A percentile compares a stretch with the other conserved stretches of the same genome.
These are phyloP conservation scores for Marchantia paleacea DNA, from an alignment of 225 moss, liverwort and hornwort species.

Conservation along the genomic window DNA sequence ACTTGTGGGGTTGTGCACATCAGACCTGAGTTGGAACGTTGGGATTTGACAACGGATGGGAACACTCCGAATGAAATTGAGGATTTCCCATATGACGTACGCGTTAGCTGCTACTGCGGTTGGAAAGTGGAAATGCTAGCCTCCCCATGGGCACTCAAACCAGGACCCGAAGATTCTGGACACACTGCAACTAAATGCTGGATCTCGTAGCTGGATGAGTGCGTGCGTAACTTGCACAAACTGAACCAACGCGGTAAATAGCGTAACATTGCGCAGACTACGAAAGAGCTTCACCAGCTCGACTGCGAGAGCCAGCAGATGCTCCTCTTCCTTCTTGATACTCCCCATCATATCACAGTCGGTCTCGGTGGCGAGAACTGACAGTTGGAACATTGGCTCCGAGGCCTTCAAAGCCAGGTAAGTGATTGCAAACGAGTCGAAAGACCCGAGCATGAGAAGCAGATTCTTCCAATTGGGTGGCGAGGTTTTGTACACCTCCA, in stretches of 20 bases:
- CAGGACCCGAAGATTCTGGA: constrained; percentile 59
- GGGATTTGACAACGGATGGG: too few species aligned
- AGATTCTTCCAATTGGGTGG: constrained; percentile 82
- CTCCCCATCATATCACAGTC: constrained; percentile 79
- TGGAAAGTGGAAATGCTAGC: too few species aligned
- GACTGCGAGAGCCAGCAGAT: constrained; percentile 68
- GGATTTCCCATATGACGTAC: too few species aligned
- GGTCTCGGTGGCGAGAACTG: constrained; percentile 64
- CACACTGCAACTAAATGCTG: constrained; percentile 54
- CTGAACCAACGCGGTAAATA: constrained; percentile 69
- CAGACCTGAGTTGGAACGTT: too few species aligned
- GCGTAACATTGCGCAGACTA: constrained; percentile 72
- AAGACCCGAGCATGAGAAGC: constrained; percentile 70
- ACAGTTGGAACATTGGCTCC: constrained; percentile 81
- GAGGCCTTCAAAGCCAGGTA: constrained; percentile 79
- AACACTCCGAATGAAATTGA: too few species aligned
- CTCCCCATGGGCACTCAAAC: constrained; percentile 63
- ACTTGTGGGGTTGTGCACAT: too few species aligned
- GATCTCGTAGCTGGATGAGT: constrained; percentile 60
- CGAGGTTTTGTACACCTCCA: constrained; percentile 74
- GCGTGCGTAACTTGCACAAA: constrained; percentile 59
- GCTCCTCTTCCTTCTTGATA: constrained; percentile 87
- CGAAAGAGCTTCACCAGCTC: constrained; percentile 81
- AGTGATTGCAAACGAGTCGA: constrained; percentile 74
- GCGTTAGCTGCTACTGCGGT: too few species aligned